Conservation (phyloP, 2,329 filamentous ascomycete species). For the Aspergillus sp. region DNA sequence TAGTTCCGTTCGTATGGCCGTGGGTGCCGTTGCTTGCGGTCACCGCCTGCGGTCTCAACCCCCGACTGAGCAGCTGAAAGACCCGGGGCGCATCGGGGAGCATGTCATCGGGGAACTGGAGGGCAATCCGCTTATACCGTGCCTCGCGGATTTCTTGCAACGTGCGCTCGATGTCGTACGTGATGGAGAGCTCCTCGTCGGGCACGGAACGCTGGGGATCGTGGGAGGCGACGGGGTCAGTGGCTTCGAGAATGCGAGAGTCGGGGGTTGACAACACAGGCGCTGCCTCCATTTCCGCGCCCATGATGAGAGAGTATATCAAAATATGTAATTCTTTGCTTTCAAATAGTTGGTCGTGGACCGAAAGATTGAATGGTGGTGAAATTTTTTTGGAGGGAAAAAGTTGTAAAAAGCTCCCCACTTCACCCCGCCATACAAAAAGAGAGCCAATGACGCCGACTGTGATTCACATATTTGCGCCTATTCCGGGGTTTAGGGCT, state of each 20-base stretch:
- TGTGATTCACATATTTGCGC: neutral
- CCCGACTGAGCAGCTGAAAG: slow-evolving; percentile 55
- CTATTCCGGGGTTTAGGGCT: too few relatives aligned
- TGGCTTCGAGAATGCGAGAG: slow-evolving; percentile 51
- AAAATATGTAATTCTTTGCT: neutral
- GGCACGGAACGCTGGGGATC: slow-evolving; percentile 32
- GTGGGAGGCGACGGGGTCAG: slow-evolving; percentile 35
- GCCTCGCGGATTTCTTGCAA: slow-evolving; percentile 64
- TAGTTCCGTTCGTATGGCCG: slow-evolving; percentile 8
- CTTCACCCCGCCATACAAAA: slow-evolving; percentile 24
- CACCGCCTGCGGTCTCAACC: slow-evolving; percentile 32
- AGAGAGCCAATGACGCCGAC: slow-evolving; percentile 3
- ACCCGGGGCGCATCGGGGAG: slow-evolving; percentile 76
- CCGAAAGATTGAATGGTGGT: slow-evolving; percentile 5
- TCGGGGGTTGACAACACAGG: slow-evolving; percentile 58
- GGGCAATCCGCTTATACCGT: slow-evolving; percentile 66
- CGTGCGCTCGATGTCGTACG: slow-evolving; percentile 81
- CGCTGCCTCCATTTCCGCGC: slow-evolving; percentile 34
- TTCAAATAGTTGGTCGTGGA: neutral
- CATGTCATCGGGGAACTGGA: slow-evolving; percentile 97
- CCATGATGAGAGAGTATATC: slow-evolving; percentile 14
- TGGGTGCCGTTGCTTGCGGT: slow-evolving; percentile 8
- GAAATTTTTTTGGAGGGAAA: slow-evolving; percentile 13
- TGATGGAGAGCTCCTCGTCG: slow-evolving; percentile 62
- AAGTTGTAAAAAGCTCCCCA: slow-evolving; percentile 18